phyloP scores from a whole-genome alignment of 2,329 filamentous ascomycete species.

The Monosporascus sp. region DNA sequence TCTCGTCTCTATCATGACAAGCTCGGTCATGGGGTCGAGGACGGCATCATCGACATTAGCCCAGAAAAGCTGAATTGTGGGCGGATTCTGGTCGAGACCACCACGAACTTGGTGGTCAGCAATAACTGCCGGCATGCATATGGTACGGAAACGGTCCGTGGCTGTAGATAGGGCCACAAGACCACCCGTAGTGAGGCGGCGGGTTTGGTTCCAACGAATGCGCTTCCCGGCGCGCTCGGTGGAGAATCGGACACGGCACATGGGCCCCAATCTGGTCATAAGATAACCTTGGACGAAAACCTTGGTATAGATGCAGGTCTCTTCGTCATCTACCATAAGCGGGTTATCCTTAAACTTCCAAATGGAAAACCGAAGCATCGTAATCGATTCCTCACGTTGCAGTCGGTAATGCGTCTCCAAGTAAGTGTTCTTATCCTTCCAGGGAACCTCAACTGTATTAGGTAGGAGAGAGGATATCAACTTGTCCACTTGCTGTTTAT shows the following conservation, averaged over 20 bases:
- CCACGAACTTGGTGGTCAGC: conserved; percentile 60
- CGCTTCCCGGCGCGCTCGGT: conserved; percentile 57
- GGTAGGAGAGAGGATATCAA: conserved; percentile 33
- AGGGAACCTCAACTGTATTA: conserved; percentile 35
- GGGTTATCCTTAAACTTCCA: no score
- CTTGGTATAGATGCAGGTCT: no score
- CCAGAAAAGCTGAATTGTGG: conserved; percentile 73
- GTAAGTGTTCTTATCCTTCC: no score
- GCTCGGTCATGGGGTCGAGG: conserved; percentile 64
- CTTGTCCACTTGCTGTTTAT: conserved; percentile 12
- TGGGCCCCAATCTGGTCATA: no score
- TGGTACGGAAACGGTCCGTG: conserved; percentile 55
- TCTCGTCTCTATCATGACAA: conserved; percentile 74
- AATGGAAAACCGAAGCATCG: no score
- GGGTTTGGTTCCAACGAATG: conserved; percentile 58
- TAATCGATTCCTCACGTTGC: no score
- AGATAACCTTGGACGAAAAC: no score
- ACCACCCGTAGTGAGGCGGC: conserved; percentile 45
- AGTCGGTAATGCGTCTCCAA: no score
- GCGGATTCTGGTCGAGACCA: conserved; percentile 59
- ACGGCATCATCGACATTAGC: conserved; percentile 50
- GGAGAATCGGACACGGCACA: conserved; percentile 30
- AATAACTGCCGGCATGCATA: conserved; percentile 66
- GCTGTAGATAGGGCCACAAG: conserved; percentile 48
- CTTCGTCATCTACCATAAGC: no score